Evolutionary conservation across 352 stramenopile species (phyloP), one percentile per base, ranked within the genome.

Genomic region (Detonula confervacea): DNA sequence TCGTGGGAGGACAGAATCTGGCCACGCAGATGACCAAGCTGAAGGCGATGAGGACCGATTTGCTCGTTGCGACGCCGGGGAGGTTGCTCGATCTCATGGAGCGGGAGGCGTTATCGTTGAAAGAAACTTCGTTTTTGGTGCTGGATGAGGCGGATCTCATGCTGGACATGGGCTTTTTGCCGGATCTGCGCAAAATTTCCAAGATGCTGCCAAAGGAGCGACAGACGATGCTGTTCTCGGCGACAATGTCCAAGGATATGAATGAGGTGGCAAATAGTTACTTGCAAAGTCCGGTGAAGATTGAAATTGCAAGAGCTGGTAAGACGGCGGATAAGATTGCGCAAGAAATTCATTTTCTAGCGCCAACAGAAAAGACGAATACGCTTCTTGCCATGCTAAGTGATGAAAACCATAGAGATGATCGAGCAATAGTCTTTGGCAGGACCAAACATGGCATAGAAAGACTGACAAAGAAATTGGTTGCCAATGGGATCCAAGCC

Each of bases 321-420:
- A 95, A 97, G 66, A 99, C 97, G 12, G 97, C 97, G 6, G 97
- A 98, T 80, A 98, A 97, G 68, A 92, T 99, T 11, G 92, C 98
- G 72, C 97, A 99, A 89, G 95, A 97, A 89, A 99, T 99, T 81
- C 73, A 99, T 0, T 99, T 99, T 87, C 98, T 99, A 59, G 97
- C 97, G 14, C 97, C 97, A 44, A 99, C 99, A 81, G 99, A 98
- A 93, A 99, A 99, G 93, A 97, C 99, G 87, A 98, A 95, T 81
- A 99, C 99, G 86, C 90, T 99, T 46, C 96, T 96, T 9, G 99
- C 98, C 83, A 80, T 99, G 33, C 93, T 99, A 9, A 98, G 99
- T 85, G 97, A 99, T 85, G n/a, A n/a, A n/a, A n/a, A n/a, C n/a
- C 95, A 98, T 79, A 95, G 95, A 3, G 97, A 97, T 1, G 96